phyloP scores from a whole-genome alignment of 1,139 yeast genomes.

The Debaryomyces robertsiae region DNA sequence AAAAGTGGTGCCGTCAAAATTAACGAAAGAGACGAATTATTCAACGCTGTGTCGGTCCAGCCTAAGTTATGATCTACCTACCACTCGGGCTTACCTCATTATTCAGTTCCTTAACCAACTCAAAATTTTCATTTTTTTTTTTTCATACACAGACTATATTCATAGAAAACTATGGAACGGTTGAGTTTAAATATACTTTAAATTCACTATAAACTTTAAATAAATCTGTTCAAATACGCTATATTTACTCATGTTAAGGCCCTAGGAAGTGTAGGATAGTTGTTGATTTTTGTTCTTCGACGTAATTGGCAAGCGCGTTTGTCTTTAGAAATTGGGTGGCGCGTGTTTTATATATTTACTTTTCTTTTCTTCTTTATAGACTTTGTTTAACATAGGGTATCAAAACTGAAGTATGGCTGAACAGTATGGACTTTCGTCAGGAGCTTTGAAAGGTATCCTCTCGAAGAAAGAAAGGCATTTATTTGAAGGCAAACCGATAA shows the following conservation, averaged over 20 bases:
- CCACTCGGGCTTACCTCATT: not conserved
- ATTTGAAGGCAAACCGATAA: constrained; percentile 34
- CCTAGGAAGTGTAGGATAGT: too few species aligned
- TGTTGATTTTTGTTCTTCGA: too few species aligned
- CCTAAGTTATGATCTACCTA: constrained; percentile 33
- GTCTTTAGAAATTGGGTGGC: constrained; percentile 8
- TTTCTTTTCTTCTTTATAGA: constrained; percentile 5
- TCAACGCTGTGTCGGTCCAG: constrained; percentile 44
- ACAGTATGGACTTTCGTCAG: constrained; percentile 19
- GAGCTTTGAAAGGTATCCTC: constrained; percentile 31
- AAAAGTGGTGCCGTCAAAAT: constrained; percentile 62
- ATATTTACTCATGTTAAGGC: too few species aligned
- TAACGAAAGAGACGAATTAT: constrained; percentile 46
- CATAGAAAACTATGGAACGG: not conserved
- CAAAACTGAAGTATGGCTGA: constrained; percentile 9
- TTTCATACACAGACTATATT: not conserved
- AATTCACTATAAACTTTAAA: not conserved
- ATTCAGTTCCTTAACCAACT: constrained; percentile 8
- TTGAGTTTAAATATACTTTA: not conserved
- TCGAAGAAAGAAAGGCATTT: constrained; percentile 26
- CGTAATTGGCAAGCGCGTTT: constrained; percentile 5
- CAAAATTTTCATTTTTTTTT: constrained; percentile 2
- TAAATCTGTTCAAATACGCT: too few species aligned
- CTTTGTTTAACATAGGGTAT: not conserved
- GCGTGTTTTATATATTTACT: constrained; percentile 10